Percentiles rank a stretch among this genome's conserved stretches.
Evolutionary conservation across 83 land plant genomes (phyloP).

Genomic region (Thuja plicata): DNA sequence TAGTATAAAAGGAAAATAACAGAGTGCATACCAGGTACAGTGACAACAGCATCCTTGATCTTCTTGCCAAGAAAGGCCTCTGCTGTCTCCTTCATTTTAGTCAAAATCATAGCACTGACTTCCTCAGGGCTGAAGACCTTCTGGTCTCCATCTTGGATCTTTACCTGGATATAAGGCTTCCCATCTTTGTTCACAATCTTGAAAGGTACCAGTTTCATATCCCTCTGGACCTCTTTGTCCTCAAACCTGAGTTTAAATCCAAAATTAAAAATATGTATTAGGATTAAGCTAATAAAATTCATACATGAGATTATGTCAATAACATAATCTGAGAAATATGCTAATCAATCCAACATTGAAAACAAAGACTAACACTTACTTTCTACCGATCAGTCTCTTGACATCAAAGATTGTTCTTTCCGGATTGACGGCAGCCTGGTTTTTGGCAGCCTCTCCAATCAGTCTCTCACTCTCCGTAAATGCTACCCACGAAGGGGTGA

Average conservation of each 20-base stretch:
- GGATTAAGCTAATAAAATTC: not conserved
- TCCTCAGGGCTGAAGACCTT: conserved; percentile 83
- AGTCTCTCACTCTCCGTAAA: conserved; percentile 35
- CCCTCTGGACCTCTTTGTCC: conserved; percentile 73
- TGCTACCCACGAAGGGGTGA: conserved; percentile 45
- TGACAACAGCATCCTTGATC: conserved; percentile 38
- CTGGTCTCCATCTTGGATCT: conserved; percentile 62
- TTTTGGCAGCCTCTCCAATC: conserved; percentile 47
- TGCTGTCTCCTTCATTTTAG: conserved; percentile 77
- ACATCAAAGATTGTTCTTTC: conserved; percentile 37
- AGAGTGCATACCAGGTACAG: conserved; percentile 25
- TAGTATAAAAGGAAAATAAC: not conserved
- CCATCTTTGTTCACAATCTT: conserved; percentile 82
- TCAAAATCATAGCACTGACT: conserved; percentile 68
- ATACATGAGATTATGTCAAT: not conserved
- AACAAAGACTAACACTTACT: conserved; percentile 2
- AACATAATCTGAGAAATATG: not conserved
- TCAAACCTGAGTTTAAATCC: conserved; percentile 26
- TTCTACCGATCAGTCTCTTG: conserved; percentile 38
- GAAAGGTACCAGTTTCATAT: conserved; percentile 65
- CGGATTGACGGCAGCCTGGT: conserved; percentile 33
- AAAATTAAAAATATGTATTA: not conserved
- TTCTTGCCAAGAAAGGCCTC: conserved; percentile 44
- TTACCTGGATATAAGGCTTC: conserved; percentile 67
- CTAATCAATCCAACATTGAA: not conserved